phyloP scores from a whole-genome alignment of 225 moss, liverwort and hornwort genomes.

The Takakia lepidozioides region DNA sequence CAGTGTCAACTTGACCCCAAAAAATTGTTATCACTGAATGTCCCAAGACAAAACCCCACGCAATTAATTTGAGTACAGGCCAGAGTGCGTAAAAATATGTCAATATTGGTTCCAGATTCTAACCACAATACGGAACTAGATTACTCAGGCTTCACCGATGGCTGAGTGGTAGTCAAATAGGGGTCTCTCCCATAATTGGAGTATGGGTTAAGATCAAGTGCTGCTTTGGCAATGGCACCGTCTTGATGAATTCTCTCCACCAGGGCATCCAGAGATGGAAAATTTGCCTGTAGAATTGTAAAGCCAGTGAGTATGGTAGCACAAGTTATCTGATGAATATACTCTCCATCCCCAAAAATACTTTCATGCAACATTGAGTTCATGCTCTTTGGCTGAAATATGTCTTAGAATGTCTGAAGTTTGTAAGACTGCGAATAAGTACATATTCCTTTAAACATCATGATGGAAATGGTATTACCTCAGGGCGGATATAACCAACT shows the following conservation, averaged over 20 bases:
- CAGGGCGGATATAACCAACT: constrained; percentile 73
- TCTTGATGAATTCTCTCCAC: constrained; percentile 82
- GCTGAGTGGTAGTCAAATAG: constrained; percentile 41
- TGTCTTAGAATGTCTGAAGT: neutral
- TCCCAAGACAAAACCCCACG: too few species aligned
- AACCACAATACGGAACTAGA: too few species aligned
- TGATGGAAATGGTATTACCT: constrained; percentile 34
- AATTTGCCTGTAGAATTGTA: constrained; percentile 59
- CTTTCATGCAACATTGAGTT: neutral
- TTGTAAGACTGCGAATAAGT: neutral
- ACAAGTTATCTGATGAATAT: too few species aligned
- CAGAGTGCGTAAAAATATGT: too few species aligned
- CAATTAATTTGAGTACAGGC: too few species aligned
- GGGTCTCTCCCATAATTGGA: constrained; percentile 24
- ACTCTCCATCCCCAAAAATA: neutral
- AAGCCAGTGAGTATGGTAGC: too few species aligned
- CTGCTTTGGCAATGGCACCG: constrained; percentile 59
- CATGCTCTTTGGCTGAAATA: neutral
- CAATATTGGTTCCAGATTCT: too few species aligned
- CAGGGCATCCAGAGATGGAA: constrained; percentile 67
- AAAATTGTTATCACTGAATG: too few species aligned
- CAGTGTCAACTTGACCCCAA: too few species aligned
- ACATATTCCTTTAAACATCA: neutral
- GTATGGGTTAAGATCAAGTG: constrained; percentile 49
- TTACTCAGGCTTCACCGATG: too few species aligned